Conservation (phyloP, 2,329 filamentous ascomycete genomes). For the Aspergillus sp. region DNA sequence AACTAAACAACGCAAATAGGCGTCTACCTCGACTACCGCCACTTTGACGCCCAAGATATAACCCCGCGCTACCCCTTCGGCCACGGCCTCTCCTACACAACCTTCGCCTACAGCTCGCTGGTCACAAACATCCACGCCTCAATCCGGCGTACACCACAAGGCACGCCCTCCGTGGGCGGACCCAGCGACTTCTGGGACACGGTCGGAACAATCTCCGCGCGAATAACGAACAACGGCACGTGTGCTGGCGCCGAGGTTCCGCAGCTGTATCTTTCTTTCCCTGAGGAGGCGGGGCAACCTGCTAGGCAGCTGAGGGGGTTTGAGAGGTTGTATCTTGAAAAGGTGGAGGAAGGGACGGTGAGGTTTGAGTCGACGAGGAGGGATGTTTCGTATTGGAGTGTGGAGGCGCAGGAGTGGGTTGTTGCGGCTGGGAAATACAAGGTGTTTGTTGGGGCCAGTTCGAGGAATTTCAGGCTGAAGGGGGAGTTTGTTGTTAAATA, state of each 20-base stretch:
- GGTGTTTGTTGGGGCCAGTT: conserved; percentile 28
- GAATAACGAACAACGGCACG: conserved; percentile 56
- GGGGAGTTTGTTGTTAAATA: too few species aligned
- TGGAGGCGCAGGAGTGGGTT: conserved; percentile 37
- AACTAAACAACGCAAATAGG: conserved; percentile 29
- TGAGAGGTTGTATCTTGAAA: conserved; percentile 52
- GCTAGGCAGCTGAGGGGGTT: conserved; percentile 56
- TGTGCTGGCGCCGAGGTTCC: conserved; percentile 55
- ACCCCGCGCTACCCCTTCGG: conserved; percentile 45
- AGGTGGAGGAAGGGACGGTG: conserved; percentile 46
- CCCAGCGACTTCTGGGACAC: conserved; percentile 60
- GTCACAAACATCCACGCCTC: too few species aligned
- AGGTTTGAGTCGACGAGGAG: conserved; percentile 50
- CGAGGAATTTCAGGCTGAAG: conserved; percentile 1
- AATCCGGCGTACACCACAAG: too few species aligned
- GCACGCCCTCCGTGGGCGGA: conserved; percentile 42
- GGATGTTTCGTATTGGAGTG: conserved; percentile 44
- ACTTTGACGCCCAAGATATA: conserved; percentile 51
- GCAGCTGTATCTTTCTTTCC: conserved; percentile 61
- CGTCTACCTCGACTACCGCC: conserved; percentile 59
- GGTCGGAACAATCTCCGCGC: conserved; percentile 53
- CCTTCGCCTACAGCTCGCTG: conserved; percentile 22
- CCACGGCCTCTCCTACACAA: conserved; percentile 38
- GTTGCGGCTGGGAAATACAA: conserved; percentile 28
- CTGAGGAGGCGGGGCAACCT: conserved; percentile 27